A percentile compares a stretch with the other conserved stretches of the same genome.
Evolutionary conservation across 345 rosid species (phyloP).

Genomic region (Arabidopsis arenosa): DNA sequence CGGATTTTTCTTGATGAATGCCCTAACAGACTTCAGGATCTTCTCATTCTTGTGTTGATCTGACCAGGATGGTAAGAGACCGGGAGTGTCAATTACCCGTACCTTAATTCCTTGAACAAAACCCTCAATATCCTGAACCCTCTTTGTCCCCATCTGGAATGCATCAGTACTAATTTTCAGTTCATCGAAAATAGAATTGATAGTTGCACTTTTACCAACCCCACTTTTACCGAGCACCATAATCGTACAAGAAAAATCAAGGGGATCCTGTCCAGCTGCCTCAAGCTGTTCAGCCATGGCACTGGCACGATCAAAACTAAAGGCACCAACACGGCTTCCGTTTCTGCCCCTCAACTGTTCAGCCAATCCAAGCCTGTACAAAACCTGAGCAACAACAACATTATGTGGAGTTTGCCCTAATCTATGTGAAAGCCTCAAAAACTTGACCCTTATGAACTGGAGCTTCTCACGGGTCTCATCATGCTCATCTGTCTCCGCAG

Average conservation of each 20-base stretch:
- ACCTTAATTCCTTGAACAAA: constrained; percentile 98
- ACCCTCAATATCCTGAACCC: constrained; percentile 94
- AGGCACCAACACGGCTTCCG: constrained; percentile 99
- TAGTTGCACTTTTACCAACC: constrained; percentile 98
- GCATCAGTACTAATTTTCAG: constrained; percentile 84
- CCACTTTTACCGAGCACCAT: constrained; percentile 99
- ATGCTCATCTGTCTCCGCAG: constrained; percentile 73
- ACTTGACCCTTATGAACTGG: constrained; percentile 95
- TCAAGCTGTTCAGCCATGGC: constrained; percentile 99
- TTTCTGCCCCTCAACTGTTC: constrained; percentile 97
- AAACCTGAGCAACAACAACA: constrained; percentile 98
- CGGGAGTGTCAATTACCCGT: constrained; percentile 94
- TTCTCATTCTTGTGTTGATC: constrained; percentile 92
- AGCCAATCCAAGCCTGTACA: constrained; percentile 94
- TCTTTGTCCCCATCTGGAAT: constrained; percentile 86
- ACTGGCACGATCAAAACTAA: constrained; percentile 98
- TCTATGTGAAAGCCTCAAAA: constrained; percentile 94
- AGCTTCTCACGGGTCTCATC: constrained; percentile 97
- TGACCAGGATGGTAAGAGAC: constrained; percentile 95
- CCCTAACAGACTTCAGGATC: constrained; percentile 79
- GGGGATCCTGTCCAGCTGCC: constrained; percentile 94
- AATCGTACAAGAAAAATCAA: constrained; percentile 97
- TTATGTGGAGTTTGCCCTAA: constrained; percentile 99
- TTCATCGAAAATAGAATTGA: constrained; percentile 95
- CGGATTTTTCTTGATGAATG: constrained; percentile 81